Base-by-base conservation (phyloP, 257 asterid species). In the Cynanchum wilfordii region DNA sequence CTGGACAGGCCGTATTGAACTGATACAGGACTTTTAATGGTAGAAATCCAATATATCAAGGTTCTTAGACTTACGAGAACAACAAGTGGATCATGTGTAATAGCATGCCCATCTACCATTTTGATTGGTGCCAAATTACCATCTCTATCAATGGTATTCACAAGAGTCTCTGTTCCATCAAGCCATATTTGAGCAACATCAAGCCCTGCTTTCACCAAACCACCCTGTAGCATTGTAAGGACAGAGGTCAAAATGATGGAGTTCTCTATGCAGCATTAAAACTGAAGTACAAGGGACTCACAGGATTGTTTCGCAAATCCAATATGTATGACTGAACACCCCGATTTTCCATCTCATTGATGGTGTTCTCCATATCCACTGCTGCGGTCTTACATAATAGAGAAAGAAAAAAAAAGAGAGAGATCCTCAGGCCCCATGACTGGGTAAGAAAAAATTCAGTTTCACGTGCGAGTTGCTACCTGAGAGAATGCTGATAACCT, bases 171-270 rank as follows among this genome's bases (percentile, higher is more conserved):
- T 7, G 86, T 86, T 15, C 98, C 98, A 12, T 93, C 97, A 2
- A 93, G 87, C 98, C 98, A 93, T 66, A 93, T 86, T 75, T 89
- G 94, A 75, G 98, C 98, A 71, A 93, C 97, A 77, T 93, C 98
- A n/a, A 93, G 90, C 45, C 98, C 98, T 51, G 90, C 92, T 68
- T 81, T 89, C 7, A 93, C 98, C 85, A 91, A 78, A 64, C 98
- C 98, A 9, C 98, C 98, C 97, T 93, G 80, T 71, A 79, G 69
- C 58, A 56, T 64, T 30, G 50, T 2, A 10, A 64, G 69, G 50
- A 30, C 16, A 17, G 50, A 33, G 69, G 27, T 36, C 15, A 36
- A 64, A 64, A 36, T 10, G 22, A 9, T 19, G 50, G 49, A 64
- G 16, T 36, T 17, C 20, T 24, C 24, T 68, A 15, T 20, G 42